These are phyloP conservation scores for Myrmaecium sp. DNA, from an alignment of 2,329 filamentous ascomycete species.

Conservation along the genomic window DNA sequence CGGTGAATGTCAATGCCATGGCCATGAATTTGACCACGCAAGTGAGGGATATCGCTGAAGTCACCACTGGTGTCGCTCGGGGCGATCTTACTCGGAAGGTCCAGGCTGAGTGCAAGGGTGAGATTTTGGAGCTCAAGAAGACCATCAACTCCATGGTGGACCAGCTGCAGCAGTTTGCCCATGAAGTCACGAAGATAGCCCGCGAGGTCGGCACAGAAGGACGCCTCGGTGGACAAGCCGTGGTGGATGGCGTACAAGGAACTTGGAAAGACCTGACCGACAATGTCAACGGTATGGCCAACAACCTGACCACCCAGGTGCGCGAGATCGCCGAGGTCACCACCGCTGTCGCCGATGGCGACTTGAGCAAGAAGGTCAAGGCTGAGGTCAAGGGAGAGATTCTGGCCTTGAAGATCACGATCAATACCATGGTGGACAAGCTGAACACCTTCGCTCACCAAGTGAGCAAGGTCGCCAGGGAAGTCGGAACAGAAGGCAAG, in stretches of 20 bases:
- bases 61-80: slow-evolving; percentile 34
- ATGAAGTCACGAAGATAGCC: slow-evolving; percentile 36
- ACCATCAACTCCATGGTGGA: slow-evolving; percentile 38
- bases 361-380: slow-evolving; percentile 34
- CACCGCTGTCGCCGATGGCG: slow-evolving; percentile 33
- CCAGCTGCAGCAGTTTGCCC: slow-evolving; percentile 34
- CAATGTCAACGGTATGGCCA: slow-evolving; percentile 37
- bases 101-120: slow-evolving; percentile 34
- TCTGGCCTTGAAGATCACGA: slow-evolving; percentile 63
- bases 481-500: slow-evolving; percentile 47
- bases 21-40: slow-evolving; percentile 35
- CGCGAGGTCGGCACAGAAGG: slow-evolving; percentile 36
- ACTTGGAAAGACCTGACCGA: slow-evolving; percentile 38
- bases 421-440: slow-evolving; percentile 51
- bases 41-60: slow-evolving; percentile 35
- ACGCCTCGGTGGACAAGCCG: slow-evolving; percentile 33
- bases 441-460: slow-evolving; percentile 48
- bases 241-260: slow-evolving; percentile 34
- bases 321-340: slow-evolving; percentile 37
- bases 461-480: slow-evolving; percentile 47
- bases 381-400: slow-evolving; percentile 36
- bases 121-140: slow-evolving; percentile 33
- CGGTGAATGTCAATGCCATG: slow-evolving; percentile 38
- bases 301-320: slow-evolving; percentile 33
- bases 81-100: slow-evolving; percentile 35